Percentiles rank a stretch among this genome's conserved stretches.
These are phyloP conservation scores for Hypoxylon sp. DNA, from an alignment of 2,329 filamentous ascomycete genomes.

Conservation along the genomic window DNA sequence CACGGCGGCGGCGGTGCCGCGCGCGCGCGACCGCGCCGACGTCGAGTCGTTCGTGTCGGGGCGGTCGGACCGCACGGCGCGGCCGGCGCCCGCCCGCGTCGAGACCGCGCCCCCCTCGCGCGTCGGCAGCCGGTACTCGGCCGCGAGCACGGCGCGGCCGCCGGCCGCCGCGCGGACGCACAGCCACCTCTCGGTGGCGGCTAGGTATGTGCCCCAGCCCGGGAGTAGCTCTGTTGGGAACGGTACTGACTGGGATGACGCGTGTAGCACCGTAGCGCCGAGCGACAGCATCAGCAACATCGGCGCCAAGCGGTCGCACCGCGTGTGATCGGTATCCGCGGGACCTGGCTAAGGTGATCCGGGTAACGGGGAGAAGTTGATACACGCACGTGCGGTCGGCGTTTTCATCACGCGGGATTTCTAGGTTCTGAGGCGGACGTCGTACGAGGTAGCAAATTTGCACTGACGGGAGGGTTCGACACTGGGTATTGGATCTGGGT, in stretches of 20 bases:
- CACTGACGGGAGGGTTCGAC: too few relatives aligned
- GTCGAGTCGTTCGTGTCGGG: slow-evolving; percentile 56
- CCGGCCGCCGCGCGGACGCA: slow-evolving; percentile 12
- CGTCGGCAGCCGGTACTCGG: slow-evolving; percentile 18
- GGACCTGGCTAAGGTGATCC: too few relatives aligned
- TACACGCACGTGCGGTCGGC: too few relatives aligned
- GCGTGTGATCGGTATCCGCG: slow-evolving; percentile 16
- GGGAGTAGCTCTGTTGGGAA: slow-evolving; percentile 52
- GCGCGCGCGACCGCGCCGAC: slow-evolving; percentile 42
- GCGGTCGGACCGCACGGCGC: slow-evolving; percentile 48
- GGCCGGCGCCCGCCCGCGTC: slow-evolving; percentile 45
- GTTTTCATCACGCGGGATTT: too few relatives aligned
- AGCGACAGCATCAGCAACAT: slow-evolving; percentile 70
- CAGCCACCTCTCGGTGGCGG: slow-evolving; percentile 42
- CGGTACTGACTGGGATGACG: slow-evolving; percentile 55
- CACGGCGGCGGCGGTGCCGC: too few relatives aligned
- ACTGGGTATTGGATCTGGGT: too few relatives aligned
- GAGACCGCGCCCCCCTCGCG: slow-evolving; percentile 42
- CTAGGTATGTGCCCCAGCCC: slow-evolving; percentile 52
- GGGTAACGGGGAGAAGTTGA: too few relatives aligned
- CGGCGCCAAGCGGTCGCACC: slow-evolving; percentile 48
- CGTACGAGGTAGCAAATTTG: too few relatives aligned
- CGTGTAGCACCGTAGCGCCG: slow-evolving; percentile 63
- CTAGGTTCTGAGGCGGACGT: too few relatives aligned
- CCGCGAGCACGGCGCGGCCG: slow-evolving; percentile 12